A percentile compares a stretch with the other conserved stretches of the same genome.
Evolutionary conservation across 1,284 basidiomycete species (phyloP).

Genomic region (Laetiporus sulphureus): DNA sequence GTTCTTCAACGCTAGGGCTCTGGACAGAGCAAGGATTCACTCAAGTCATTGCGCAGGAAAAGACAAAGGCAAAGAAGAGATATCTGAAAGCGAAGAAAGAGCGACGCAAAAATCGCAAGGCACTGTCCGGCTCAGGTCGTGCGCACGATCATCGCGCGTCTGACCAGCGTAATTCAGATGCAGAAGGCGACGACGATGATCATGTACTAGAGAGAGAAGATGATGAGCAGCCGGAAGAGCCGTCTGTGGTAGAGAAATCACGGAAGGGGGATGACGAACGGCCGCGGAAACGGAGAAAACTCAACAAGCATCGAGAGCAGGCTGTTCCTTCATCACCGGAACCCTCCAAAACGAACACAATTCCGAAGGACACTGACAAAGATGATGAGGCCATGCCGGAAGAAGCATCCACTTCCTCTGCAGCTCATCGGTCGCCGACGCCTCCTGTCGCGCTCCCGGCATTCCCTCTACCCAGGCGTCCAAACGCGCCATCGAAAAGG

Average conservation of each 20-base stretch:
- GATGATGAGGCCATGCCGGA: background rate
- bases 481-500: constrained; percentile 64
- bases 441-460: constrained; percentile 41
- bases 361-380: constrained; percentile 1
- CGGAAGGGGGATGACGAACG: constrained; percentile 11
- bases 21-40: too few relatives aligned
- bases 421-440: constrained; percentile 25
- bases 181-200: constrained; percentile 2
- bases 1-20: too few relatives aligned
- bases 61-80: constrained; percentile 30
- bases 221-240: background rate
- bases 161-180: constrained; percentile 1
- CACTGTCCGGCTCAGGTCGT: background rate
- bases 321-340: too few relatives aligned
- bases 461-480: constrained; percentile 69
- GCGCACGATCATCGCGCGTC: background rate
- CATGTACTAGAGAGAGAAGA: too few relatives aligned
- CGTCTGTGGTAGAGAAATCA: constrained; percentile 4
- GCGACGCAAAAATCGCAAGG: constrained; percentile 26
- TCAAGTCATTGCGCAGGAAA: too few relatives aligned
- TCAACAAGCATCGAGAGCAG: too few relatives aligned
- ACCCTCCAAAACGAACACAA: background rate
- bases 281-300: constrained; percentile 37
- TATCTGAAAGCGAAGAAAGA: constrained; percentile 32
- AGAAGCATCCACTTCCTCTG: constrained; percentile 6